Evolutionary conservation across 2,329 filamentous ascomycete species (phyloP), one percentile per base, ranked within the genome.

Genomic region (Fulvia fulva): DNA sequence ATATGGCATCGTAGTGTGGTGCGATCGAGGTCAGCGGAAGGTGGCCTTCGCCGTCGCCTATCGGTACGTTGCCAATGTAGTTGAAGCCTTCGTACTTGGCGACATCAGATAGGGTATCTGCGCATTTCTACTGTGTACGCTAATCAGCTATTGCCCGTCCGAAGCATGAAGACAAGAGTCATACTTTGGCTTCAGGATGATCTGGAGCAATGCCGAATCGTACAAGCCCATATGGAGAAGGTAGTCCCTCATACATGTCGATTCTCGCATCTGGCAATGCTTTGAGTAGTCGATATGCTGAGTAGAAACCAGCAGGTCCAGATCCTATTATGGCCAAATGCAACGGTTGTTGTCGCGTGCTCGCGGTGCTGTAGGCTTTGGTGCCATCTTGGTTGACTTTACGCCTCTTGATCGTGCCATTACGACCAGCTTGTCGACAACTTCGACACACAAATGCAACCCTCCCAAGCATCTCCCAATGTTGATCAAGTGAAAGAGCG

Each of bases 181-280:
- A 60, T 77, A 94, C 91, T 85, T 99, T 99, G 65, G 99, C 94
- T 77, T 99, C 93, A 0, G 94, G 93, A 75, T 99, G 94, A 73
- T 99, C 94, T 5, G 94, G 94, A n/a, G 94, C 95, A 58, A 99
- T 94, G 8, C 94, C 94, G 70, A 94, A 96, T 56, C 94, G 83
- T 51, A 96, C 92, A 56, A 99, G 81, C 1, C 94, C 94, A 71
- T 90, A 99, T 0, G 94, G 94, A 3, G 96, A 91, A 0, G 94
- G 94, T 41, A 97, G 77, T 26, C 90, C 86, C 76, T 99, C 94
- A 71, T 96, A 99, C 93, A 99, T 97, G 75, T 97, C 93, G 22
- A 99, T 83, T 52, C 83, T 81, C 0, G 87, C 86, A 70, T 87
- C 79, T 22, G 86, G 80, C 37, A 94, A 81, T 68, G 87, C 90